Evolutionary conservation across 768 basidiomycete genomes (phyloP), one percentile per base, ranked within the genome.

Genomic region (Tricholoma furcatifolium): DNA sequence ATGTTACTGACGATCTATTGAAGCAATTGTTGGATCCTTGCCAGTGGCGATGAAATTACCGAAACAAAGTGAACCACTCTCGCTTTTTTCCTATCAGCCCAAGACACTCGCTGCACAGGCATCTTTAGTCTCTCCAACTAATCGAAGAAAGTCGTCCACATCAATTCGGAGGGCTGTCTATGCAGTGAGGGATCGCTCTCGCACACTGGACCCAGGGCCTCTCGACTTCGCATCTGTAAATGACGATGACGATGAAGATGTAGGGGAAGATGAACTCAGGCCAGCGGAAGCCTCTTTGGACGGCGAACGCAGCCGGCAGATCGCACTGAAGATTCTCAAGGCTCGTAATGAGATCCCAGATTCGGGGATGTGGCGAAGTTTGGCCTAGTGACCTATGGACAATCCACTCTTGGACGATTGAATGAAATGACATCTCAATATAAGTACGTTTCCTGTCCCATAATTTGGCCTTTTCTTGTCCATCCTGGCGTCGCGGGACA

Each of bases 351-450:
- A 81, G 66, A 57, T 91, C 21, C 89, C 89, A 2, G 78, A 77
- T 54, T 78, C 77, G 52, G 85, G 88, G 34, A 90, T 91, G 88
- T 91, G 88, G 88, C 77, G 87, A 61, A 91, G 89, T 72, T 71
- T 91, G 61, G 88, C 84, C 23, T 66, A 64, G 35, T 27, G 27
- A 27, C 27, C 27, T 43, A 17, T 40, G 14, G 38, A 20, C 23
- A 35, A 20, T 36, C 18, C 24, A 36, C 12, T 36, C 4, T 21
- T 14, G 36, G 21, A 24, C 21, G 6, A 31, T 17, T 36, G 35
- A 39, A 47, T 15, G n/a, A 42, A 50, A 47, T 34, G 39, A 51
- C 8, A 46, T 46, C 14, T n/a, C n/a, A n/a, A 46, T 60, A 56
- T 59, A 55, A 59, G 56, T 63, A 60, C 34, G 53, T 60, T 50